A percentile compares a stretch with the other conserved stretches of the same genome.
Evolutionary conservation across 176 grass and related monocot genomes (phyloP).

Genomic region (Poa annua): DNA sequence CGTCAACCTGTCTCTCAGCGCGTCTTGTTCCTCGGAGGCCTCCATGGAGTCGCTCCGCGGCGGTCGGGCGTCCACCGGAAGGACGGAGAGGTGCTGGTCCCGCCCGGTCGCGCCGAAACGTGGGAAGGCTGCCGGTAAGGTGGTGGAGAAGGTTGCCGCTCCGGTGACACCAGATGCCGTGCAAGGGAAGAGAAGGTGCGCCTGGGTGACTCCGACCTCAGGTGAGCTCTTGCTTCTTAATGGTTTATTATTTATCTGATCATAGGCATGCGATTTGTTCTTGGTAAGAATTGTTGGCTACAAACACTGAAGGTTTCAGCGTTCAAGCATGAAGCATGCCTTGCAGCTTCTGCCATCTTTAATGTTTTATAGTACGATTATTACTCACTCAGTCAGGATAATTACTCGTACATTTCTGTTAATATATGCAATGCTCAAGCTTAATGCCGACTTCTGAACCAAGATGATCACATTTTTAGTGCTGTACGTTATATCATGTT

Average conservation of each 20-base stretch:
- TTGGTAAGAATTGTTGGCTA: not conserved
- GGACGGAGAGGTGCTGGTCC: constrained; percentile 42
- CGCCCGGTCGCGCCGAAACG: constrained; percentile 42
- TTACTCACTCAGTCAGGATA: not conserved
- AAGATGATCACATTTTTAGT: not conserved
- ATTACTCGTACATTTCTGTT: not conserved
- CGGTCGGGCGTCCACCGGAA: constrained; percentile 56
- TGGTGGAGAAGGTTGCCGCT: constrained; percentile 27
- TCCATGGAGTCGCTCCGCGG: constrained; percentile 59
- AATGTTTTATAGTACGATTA: constrained; percentile 8
- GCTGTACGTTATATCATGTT: not conserved
- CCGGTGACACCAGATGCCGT: constrained; percentile 32
- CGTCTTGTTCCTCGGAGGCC: constrained; percentile 79
- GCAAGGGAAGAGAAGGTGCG: constrained; percentile 65
- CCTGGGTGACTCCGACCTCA: constrained; percentile 79
- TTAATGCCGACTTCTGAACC: constrained; percentile 8
- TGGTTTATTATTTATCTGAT: not conserved
- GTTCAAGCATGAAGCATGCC: not conserved
- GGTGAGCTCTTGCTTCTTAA: constrained; percentile 54
- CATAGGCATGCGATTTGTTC: not conserved
- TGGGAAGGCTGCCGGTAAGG: constrained; percentile 53
- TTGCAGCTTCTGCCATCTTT: not conserved
- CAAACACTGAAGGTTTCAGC: not conserved
- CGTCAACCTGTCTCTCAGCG: constrained; percentile 59
- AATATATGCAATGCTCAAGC: not conserved